These are phyloP conservation scores for Wallacemonas sp. DNA, from an alignment of 208 protist species.

Conservation along the genomic window DNA sequence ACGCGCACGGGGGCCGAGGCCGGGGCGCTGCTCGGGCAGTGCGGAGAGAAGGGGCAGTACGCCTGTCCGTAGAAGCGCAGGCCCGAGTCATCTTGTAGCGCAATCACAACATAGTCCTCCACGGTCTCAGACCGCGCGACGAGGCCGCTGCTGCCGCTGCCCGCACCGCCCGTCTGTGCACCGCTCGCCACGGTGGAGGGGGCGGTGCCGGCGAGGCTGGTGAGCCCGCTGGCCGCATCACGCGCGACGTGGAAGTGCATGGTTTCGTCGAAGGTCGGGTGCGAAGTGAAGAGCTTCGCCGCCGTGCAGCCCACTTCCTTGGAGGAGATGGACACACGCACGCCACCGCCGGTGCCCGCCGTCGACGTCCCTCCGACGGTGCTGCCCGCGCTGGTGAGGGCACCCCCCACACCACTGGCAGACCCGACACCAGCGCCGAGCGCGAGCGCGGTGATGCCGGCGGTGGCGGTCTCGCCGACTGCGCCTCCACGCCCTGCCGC, in stretches of 20 bases:
- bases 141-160: background rate
- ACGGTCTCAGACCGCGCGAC: background rate
- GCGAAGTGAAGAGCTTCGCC: conserved; percentile 53
- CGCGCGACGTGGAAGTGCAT: conserved; percentile 39
- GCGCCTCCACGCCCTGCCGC: no score
- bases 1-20: conserved; percentile 50
- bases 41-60: conserved; percentile 72
- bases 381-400: background rate
- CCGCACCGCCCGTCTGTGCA: background rate
- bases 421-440: background rate
- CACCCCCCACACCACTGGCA: background rate
- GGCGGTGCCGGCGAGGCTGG: conserved; percentile 27
- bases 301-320: conserved; percentile 43
- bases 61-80: conserved; percentile 61
- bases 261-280: conserved; percentile 52
- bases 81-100: conserved; percentile 32
- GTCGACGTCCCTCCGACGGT: no score
- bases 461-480: conserved; percentile 1
- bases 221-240: conserved; percentile 38
- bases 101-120: conserved; percentile 40
- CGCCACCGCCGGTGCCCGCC: conserved; percentile 2
- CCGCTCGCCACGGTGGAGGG: background rate
- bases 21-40: conserved; percentile 45
- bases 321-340: conserved; percentile 33
- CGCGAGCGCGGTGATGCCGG: background rate